Evolutionary conservation across 1,284 basidiomycete species (phyloP).

Genomic region (Schizophyllum amplum): DNA sequence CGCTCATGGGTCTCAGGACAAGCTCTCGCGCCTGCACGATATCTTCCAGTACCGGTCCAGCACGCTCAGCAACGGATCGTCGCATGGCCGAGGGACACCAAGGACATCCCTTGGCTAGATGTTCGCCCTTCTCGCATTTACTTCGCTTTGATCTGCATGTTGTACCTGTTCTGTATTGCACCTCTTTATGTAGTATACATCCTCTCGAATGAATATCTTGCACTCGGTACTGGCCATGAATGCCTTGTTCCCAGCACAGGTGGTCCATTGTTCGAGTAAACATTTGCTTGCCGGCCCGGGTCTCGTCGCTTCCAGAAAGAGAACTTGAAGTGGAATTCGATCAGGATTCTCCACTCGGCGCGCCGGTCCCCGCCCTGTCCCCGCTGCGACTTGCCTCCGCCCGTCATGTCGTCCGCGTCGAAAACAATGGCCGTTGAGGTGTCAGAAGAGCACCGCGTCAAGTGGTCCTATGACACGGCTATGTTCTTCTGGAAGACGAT

Average conservation of each 20-base stretch:
- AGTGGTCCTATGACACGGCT: constrained; percentile 47
- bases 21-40: constrained; percentile 65
- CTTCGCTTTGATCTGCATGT: constrained; percentile 15
- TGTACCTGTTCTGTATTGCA: constrained; percentile 11
- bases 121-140: constrained; percentile 3
- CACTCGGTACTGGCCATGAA: no score
- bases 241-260: no score
- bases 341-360: neutral
- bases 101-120: constrained; percentile 19
- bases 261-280: no score
- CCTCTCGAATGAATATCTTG: no score
- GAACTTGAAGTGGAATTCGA: neutral
- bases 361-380: neutral
- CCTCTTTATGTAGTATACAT: no score
- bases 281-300: neutral
- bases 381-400: neutral
- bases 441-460: constrained; percentile 1
- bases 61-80: constrained; percentile 54
- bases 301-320: neutral
- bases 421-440: neutral
- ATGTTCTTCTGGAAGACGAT: constrained; percentile 77
- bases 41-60: constrained; percentile 78
- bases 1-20: constrained; percentile 45
- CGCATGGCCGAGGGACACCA: constrained; percentile 30
- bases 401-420: constrained; percentile 13